Conservation (phyloP, 371 early-diverging fungal genomes). For the Zychaea mexicana region DNA sequence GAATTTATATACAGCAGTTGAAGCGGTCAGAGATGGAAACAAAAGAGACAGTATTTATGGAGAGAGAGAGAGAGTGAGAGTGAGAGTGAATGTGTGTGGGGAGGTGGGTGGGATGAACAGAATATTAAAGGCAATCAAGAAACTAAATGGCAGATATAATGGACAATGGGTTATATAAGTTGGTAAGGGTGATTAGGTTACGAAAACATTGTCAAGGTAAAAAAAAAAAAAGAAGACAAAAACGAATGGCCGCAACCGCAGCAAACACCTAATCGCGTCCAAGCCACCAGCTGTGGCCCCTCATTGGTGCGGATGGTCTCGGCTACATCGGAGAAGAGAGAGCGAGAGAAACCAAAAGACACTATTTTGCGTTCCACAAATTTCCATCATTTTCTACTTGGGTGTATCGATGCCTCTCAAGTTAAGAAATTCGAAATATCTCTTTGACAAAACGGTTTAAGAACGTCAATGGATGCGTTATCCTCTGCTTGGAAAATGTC, state of each 20-base stretch:
- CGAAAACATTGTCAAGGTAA: slow-evolving; percentile 5
- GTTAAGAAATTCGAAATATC: too few species aligned
- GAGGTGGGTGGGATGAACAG: background rate
- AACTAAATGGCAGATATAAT: slow-evolving; percentile 5
- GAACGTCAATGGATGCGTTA: too few species aligned
- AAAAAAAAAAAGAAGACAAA: background rate
- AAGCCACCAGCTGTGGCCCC: background rate
- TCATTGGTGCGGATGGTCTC: background rate
- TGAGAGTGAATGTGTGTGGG: background rate
- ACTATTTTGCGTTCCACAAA: too few species aligned
- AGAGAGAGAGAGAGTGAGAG: too few species aligned
- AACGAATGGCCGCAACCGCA: background rate
- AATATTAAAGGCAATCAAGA: background rate
- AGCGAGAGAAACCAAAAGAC: too few species aligned
- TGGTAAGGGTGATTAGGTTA: slow-evolving; percentile 7
- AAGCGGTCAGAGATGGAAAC: background rate
- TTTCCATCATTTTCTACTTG: too few species aligned
- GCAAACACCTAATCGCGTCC: background rate
- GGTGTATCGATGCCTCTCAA: too few species aligned
- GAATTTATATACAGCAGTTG: background rate
- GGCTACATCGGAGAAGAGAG: background rate
- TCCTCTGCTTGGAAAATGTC: too few species aligned
- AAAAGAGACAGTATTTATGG: too few species aligned
- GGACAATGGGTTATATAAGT: slow-evolving; percentile 4
- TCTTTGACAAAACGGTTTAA: too few species aligned